Evolutionary conservation across 805 yeast genomes (phyloP).

Genomic region (Blastobotrys peoriensis): DNA sequence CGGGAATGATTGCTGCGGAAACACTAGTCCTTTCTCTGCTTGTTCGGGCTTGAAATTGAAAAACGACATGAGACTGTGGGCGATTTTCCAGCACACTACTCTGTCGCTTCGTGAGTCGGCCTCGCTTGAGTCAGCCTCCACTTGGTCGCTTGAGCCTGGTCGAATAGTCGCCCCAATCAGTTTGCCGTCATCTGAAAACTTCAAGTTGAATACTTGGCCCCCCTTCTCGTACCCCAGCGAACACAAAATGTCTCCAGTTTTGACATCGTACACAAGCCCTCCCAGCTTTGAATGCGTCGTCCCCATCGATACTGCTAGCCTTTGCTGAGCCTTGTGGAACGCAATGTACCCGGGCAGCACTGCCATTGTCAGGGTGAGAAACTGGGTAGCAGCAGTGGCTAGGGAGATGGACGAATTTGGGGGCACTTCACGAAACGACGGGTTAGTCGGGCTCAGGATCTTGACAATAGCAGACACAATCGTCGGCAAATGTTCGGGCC

Average conservation of each 20-base stretch:
- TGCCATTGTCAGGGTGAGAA: conserved; percentile 15
- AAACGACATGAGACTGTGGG: conserved; percentile 14
- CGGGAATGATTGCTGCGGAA: background rate
- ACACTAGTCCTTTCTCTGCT: background rate
- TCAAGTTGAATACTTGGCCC: background rate
- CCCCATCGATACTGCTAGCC: conserved; percentile 16
- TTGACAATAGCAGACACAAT: conserved; percentile 17
- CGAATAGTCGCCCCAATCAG: conserved; percentile 12
- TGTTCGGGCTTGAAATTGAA: conserved; percentile 4
- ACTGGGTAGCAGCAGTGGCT: conserved; percentile 18
- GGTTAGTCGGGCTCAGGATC: conserved; percentile 14
- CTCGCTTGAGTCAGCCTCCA: background rate
- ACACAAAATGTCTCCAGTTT: conserved; percentile 15
- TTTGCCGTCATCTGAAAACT: conserved; percentile 19
- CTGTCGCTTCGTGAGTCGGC: no score
- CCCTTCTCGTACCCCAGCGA: conserved; percentile 12
- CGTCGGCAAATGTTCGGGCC: conserved; percentile 14
- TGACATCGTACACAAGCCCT: conserved; percentile 20
- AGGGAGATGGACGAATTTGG: conserved; percentile 13
- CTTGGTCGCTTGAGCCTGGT: no score
- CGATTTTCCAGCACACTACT: conserved; percentile 13
- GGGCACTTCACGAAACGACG: conserved; percentile 11
- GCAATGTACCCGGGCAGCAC: conserved; percentile 16
- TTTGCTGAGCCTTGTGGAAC: conserved; percentile 21
- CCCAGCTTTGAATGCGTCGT: conserved; percentile 1